These are phyloP conservation scores for Hymenoscyphus occultus DNA, from an alignment of 2,329 filamentous ascomycete species.

Conservation along the genomic window DNA sequence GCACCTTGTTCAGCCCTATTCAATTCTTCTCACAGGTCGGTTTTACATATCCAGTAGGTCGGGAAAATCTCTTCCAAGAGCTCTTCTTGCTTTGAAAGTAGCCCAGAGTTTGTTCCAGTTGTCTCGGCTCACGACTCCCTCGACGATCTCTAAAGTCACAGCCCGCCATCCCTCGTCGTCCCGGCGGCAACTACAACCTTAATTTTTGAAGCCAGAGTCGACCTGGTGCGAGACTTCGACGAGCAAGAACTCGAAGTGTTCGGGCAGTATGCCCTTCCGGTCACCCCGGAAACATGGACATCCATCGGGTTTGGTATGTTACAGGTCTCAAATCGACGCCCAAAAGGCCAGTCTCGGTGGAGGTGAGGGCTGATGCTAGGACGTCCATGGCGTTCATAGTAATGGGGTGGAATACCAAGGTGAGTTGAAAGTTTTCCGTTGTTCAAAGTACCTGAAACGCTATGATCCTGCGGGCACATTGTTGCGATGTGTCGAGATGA, in stretches of 20 bases:
- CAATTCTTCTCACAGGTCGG: not conserved
- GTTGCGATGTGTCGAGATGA: not conserved
- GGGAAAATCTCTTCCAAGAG: not conserved
- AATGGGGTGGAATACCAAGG: too few species aligned
- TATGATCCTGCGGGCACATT: conserved; percentile 44
- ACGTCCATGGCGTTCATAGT: too few species aligned
- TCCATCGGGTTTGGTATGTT: not conserved
- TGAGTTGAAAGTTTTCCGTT: not conserved
- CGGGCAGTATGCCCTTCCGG: not conserved
- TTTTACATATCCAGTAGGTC: not conserved
- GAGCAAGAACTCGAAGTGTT: not conserved
- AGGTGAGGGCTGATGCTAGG: too few species aligned
- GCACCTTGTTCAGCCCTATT: not conserved
- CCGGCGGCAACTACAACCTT: too few species aligned
- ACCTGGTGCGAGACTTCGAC: too few species aligned
- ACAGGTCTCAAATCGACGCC: too few species aligned
- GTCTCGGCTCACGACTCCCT: not conserved
- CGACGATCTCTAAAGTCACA: not conserved
- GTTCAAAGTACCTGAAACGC: too few species aligned
- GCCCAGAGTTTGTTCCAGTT: not conserved
- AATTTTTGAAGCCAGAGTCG: too few species aligned
- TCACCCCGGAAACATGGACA: not conserved
- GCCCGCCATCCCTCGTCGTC: not conserved
- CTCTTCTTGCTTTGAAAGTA: not conserved
- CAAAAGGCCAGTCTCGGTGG: too few species aligned